Base-by-base conservation (phyloP, 495 filamentous ascomycete genomes). In the Penicillium canariense region DNA sequence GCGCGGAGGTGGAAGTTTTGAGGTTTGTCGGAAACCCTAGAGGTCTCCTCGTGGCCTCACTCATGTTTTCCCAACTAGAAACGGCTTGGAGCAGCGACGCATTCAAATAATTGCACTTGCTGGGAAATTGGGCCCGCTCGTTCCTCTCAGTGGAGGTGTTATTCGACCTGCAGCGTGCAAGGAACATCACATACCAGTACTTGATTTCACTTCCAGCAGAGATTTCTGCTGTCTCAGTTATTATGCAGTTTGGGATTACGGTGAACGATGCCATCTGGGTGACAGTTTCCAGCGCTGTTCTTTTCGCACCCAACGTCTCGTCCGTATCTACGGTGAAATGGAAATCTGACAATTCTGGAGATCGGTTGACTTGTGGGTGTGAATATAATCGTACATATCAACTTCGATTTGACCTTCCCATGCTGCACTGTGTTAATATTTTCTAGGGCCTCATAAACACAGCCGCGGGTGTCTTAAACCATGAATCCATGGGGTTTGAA, bases 381-480 rank as follows among this genome's bases (percentile, higher is more conserved):
- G 39, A 77, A 77, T 48, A 63, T 80, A 27, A 64, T 78, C 51
- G 74, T 70, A 4, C 40, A 27, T 4, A 28, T 48, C 25, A 35
- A 10, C 23, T 9, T 23, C 8, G 40, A 10, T n/a, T 5, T 50
- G 4, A 35, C 2, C 26, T 34, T 4, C 30, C 31, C 7, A 46
- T n/a, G 4, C 25, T 26, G 17, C 5, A 46, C 28, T n/a, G n/a
- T n/a, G n/a, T n/a, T n/a, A n/a, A n/a, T n/a, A n/a, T n/a, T n/a
- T n/a, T n/a, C n/a, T n/a, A 53, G 58, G 50, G 58, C n/a, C 69
- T 77, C 40, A 60, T 71, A 18, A 81, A 83, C 52, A 75, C 75
- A 2, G 66, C 35, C 12, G 59, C 59, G 11, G 62, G 55, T 30
- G 59, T 51, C 1, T 59, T 59, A 10, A 28, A 50, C 23, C 55